Conservation (phyloP, 306 rosid genomes). For the Quercus bicolor region DNA sequence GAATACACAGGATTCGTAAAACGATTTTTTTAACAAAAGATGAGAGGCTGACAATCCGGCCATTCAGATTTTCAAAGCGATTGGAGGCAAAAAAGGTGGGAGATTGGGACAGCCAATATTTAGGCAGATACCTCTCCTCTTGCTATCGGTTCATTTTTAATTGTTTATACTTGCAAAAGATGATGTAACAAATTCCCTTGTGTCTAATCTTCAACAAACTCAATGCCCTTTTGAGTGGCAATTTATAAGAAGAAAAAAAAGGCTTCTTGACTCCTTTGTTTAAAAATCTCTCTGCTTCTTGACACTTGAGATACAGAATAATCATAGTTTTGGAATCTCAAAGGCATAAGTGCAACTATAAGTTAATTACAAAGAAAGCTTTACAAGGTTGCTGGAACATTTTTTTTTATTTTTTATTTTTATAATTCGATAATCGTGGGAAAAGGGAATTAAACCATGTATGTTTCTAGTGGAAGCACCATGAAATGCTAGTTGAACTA, state of each 20-base stretch:
- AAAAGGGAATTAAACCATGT: too few relatives aligned
- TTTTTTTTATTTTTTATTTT: too few relatives aligned
- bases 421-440: too few relatives aligned
- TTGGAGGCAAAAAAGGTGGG: conserved; percentile 3
- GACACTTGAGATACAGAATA: background rate
- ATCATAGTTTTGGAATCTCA: background rate
- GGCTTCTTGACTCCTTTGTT: background rate
- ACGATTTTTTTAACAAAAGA: conserved; percentile 9
- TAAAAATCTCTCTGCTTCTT: background rate
- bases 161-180: background rate
- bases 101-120: conserved; percentile 7
- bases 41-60: background rate
- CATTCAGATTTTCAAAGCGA: background rate
- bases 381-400: background rate
- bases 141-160: background rate
- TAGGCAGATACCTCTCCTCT: conserved; percentile 10
- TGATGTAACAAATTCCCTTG: conserved; percentile 10
- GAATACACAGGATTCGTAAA: background rate
- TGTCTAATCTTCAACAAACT: background rate
- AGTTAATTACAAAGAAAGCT: background rate
- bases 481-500: too few relatives aligned
- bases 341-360: background rate
- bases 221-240: background rate
- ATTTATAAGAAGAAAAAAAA: background rate
- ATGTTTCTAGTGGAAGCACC: too few relatives aligned